A percentile compares a stretch with the other conserved stretches of the same genome.
phyloP scores from a whole-genome alignment of 495 filamentous ascomycete species.

The Achaetomiella virescens region DNA sequence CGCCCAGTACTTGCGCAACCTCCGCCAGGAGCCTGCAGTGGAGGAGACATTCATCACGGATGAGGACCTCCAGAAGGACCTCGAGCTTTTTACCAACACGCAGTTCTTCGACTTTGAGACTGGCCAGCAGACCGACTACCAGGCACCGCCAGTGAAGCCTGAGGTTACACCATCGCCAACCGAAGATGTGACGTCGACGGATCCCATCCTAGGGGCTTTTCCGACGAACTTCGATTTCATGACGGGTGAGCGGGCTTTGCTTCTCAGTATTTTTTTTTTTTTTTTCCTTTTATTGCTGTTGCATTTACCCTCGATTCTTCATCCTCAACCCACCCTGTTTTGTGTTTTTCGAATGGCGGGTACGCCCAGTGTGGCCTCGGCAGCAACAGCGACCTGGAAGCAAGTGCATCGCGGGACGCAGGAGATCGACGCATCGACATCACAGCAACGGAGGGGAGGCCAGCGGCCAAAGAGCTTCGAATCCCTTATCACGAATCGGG shows the following conservation, averaged over 20 bases:
- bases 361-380: too few species aligned
- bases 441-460: slow-evolving; percentile 1
- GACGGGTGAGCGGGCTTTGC: slow-evolving; percentile 13
- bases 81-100: slow-evolving; percentile 87
- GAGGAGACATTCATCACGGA: slow-evolving; percentile 54
- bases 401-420: slow-evolving; percentile 8
- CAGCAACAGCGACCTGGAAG: background rate
- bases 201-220: slow-evolving; percentile 35
- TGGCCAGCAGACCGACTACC: slow-evolving; percentile 35
- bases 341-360: too few species aligned
- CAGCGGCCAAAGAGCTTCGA: slow-evolving; percentile 17
- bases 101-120: slow-evolving; percentile 88
- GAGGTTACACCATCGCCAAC: slow-evolving; percentile 30
- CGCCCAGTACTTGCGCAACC: slow-evolving; percentile 77
- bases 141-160: slow-evolving; percentile 31
- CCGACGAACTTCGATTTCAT: slow-evolving; percentile 30
- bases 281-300: background rate
- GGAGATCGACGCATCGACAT: slow-evolving; percentile 3
- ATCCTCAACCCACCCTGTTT: background rate
- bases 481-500: slow-evolving; percentile 26
- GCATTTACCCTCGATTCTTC: background rate
- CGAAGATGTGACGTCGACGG: slow-evolving; percentile 31
- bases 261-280: background rate
- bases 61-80: slow-evolving; percentile 55
- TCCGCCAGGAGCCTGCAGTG: slow-evolving; percentile 68